Evolutionary conservation across 306 rosid genomes (phyloP).

Genomic region (apple (Malus domestica)): DNA sequence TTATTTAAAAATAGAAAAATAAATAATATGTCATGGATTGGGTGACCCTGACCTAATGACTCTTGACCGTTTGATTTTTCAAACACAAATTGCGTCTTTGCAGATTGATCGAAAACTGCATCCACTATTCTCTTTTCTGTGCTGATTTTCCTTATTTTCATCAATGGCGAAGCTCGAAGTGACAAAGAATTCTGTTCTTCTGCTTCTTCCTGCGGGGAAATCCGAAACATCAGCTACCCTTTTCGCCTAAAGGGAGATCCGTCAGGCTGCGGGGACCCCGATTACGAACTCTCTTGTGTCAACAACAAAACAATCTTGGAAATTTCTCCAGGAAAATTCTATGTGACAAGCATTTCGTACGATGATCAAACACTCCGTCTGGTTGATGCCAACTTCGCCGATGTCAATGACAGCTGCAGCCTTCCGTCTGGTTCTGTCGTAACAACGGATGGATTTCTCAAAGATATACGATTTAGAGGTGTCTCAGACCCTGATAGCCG

Average conservation of each 20-base stretch:
- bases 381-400: slow-evolving; percentile 19
- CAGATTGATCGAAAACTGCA: neutral
- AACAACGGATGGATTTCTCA: neutral
- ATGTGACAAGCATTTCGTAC: slow-evolving; percentile 6
- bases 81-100: neutral
- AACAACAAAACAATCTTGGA: slow-evolving; percentile 9
- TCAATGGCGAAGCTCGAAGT: neutral
- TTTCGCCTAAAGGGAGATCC: slow-evolving; percentile 10
- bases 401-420: slow-evolving; percentile 18
- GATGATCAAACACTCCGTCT: neutral
- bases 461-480: neutral
- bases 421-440: neutral
- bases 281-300: slow-evolving; percentile 7
- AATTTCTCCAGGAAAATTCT: neutral
- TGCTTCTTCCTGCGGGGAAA: slow-evolving; percentile 10
- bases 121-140: neutral
- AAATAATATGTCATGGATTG: too few relatives aligned
- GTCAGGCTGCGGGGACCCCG: slow-evolving; percentile 7
- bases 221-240: slow-evolving; percentile 13
- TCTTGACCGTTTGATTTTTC: neutral
- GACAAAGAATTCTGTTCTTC: neutral
- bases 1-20: too few relatives aligned
- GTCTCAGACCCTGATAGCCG: neutral
- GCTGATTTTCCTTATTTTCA: neutral
- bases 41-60: neutral